Conservation (phyloP, 2,329 filamentous ascomycete genomes). For the Arthrobotrys entomopaga region DNA sequence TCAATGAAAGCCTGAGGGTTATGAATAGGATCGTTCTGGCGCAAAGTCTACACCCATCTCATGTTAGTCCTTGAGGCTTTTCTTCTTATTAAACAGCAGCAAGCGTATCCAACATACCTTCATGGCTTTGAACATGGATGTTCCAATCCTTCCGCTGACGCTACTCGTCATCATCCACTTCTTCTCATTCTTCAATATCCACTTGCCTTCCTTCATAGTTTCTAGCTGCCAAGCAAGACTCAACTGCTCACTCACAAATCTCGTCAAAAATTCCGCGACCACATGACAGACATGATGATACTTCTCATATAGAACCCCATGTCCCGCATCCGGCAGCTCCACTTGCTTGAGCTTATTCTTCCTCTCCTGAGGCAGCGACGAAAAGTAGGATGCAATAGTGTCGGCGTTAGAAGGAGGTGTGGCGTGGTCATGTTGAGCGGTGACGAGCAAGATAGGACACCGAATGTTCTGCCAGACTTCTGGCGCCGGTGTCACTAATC, state of each 20-base stretch:
- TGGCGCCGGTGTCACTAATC: conserved; percentile 71
- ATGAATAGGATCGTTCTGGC: conserved; percentile 84
- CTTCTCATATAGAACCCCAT: conserved; percentile 84
- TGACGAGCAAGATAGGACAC: conserved; percentile 80
- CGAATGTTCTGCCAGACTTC: conserved; percentile 76
- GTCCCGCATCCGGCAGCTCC: conserved; percentile 62
- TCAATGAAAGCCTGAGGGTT: conserved; percentile 77
- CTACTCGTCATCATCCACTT: conserved; percentile 87
- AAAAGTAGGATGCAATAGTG: conserved; percentile 68
- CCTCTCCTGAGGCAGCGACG: conserved; percentile 22
- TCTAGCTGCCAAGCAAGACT: conserved; percentile 90
- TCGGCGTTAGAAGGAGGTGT: conserved; percentile 77
- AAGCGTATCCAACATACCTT: conserved; percentile 27
- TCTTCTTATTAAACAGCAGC: background rate
- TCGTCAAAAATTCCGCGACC: conserved; percentile 81
- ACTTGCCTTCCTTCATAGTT: conserved; percentile 89
- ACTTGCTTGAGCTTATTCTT: conserved; percentile 58
- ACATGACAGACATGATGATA: conserved; percentile 70
- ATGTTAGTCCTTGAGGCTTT: background rate
- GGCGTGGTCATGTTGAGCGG: conserved; percentile 78
- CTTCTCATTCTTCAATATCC: conserved; percentile 94
- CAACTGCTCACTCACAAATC: conserved; percentile 79
- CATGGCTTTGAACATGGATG: conserved; percentile 63
- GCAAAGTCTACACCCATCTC: conserved; percentile 75
- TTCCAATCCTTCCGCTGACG: conserved; percentile 80